Percentiles rank a stretch among this genome's conserved stretches.
Conservation (phyloP, 495 filamentous ascomycete genomes). For the Penicillium simplicissimum region DNA sequence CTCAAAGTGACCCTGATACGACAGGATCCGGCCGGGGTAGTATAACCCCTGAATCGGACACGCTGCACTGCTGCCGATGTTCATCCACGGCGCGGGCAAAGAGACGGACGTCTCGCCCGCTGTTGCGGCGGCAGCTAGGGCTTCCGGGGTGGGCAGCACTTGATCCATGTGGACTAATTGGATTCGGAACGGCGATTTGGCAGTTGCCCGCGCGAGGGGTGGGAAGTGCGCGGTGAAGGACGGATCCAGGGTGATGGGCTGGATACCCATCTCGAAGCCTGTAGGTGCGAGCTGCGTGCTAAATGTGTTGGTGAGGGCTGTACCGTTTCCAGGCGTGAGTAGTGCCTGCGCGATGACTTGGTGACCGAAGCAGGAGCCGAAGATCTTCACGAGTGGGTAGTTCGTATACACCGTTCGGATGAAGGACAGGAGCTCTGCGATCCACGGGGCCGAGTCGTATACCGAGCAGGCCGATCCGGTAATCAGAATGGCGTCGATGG, state of each 20-base stretch:
- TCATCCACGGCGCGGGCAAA: conserved; percentile 34
- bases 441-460: conserved; percentile 42
- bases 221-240: conserved; percentile 34
- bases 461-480: conserved; percentile 40
- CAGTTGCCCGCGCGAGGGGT: conserved; percentile 14
- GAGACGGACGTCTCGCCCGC: conserved; percentile 6
- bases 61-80: conserved; percentile 31
- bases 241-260: conserved; percentile 31
- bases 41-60: conserved; percentile 47
- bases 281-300: conserved; percentile 25
- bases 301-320: conserved; percentile 13
- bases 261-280: conserved; percentile 44
- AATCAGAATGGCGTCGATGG: conserved; percentile 44
- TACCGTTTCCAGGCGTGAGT: conserved; percentile 15
- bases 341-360: conserved; percentile 47
- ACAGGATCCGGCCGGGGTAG: conserved; percentile 35
- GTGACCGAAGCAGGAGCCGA: conserved; percentile 53
- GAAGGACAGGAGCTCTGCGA: conserved; percentile 30
- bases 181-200: conserved; percentile 25
- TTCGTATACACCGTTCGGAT: conserved; percentile 36
- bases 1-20: conserved; percentile 47
- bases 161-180: conserved; percentile 40
- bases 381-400: conserved; percentile 46
- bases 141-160: conserved; percentile 27
- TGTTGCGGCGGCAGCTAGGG: conserved; percentile 7